Base-by-base conservation (phyloP, 495 filamentous ascomycete genomes). In the Apiosordaria backusii region DNA sequence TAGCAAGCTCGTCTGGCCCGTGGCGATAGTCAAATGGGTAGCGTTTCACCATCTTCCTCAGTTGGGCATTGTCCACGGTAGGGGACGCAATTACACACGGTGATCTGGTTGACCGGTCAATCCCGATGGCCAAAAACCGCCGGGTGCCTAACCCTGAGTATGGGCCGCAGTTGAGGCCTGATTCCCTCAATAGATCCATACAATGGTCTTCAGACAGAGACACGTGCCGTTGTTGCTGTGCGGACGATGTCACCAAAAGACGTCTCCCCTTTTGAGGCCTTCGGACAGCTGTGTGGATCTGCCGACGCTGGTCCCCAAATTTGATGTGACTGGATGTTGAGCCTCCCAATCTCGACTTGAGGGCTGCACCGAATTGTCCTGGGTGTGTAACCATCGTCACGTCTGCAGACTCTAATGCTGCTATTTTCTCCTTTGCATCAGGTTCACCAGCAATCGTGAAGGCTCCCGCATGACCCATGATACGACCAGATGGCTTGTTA, bases 381-480 rank as follows among this genome's bases (percentile, higher is more conserved):
- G 92, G 92, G 72, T 96, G 92, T 65, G 90, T 86, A 9, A 93
- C 89, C 76, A 96, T 88, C 1, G 86, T 86, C 0, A 86, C 90
- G 5, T 91, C 91, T 18, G 87, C 91, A 65, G 82, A 78, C 71
- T 89, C 78, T n/a, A 96, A 82, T 18, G 84, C 83, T 23, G 83
- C 81, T 63, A 90, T 87, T 76, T 96, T 96, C 16, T 80, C 80
- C 27, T 78, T 76, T 0, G 88, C 85, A 64, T 82, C 81, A 7
- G 87, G 86, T 67, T 96, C 91, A 18, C 88, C 88, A 9, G 85
- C 80, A 0, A 86, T 81, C 29, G 84, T 81, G 79, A 91, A 91
- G 35, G 93, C 93, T 18, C 93, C 93, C 16, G 92, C 90, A 76
- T 96, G 93, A 21, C 93, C 93, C 92, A 97, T 95, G 40, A 92